Evolutionary conservation across 73 alveolate genomes (phyloP).

Genomic region (Tetrahymena borealis): DNA sequence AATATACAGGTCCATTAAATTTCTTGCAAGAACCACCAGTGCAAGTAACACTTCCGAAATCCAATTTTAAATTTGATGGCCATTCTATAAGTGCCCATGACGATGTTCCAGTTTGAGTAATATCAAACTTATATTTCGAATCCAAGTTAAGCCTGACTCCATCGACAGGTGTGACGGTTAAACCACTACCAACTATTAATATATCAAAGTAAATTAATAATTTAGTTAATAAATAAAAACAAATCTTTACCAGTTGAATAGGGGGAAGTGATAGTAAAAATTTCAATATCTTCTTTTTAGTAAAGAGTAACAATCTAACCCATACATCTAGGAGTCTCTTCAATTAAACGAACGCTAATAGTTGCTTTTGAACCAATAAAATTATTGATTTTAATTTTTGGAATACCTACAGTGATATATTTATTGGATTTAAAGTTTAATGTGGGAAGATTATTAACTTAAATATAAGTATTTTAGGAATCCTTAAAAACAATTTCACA

Average conservation of each 20-base stretch:
- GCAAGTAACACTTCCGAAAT: neutral
- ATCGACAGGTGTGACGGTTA: neutral
- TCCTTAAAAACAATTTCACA: neutral
- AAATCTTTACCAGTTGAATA: neutral
- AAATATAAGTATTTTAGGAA: neutral
- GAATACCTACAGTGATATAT: neutral
- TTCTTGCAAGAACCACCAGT: neutral
- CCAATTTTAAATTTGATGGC: neutral
- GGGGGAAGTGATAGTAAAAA: neutral
- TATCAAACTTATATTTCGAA: neutral
- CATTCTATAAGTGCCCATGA: neutral
- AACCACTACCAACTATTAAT: neutral
- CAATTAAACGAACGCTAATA: neutral
- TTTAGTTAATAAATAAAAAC: neutral
- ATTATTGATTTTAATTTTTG: neutral
- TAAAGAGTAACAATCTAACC: neutral
- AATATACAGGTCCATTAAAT: neutral
- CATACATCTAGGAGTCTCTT: neutral
- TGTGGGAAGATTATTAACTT: neutral
- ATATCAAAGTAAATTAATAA: neutral
- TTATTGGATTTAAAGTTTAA: neutral
- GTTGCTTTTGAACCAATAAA: neutral
- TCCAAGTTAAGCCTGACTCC: neutral
- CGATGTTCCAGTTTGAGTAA: neutral
- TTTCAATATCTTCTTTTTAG: neutral